Evolutionary conservation across 495 filamentous ascomycete species (phyloP), one percentile per base, ranked within the genome.

Genomic region (Barbatosphaeria neglecta): DNA sequence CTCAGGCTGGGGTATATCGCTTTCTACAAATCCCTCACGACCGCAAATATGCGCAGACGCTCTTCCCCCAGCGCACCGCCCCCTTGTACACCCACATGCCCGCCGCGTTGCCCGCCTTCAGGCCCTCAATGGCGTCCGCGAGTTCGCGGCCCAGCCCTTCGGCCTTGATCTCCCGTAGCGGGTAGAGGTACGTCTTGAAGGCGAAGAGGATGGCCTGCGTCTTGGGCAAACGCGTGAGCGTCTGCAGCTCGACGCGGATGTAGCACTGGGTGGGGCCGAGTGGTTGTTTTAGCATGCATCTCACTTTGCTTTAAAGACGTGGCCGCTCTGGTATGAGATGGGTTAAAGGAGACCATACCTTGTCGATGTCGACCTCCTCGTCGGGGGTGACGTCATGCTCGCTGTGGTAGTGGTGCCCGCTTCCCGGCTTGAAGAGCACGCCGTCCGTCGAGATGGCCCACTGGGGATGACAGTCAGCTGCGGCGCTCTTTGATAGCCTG

Each of bases 131-230:
- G 0, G 84, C 85, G 15, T 65, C 59, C 0, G 81, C 84, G 23
- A 94, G 60, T 22, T 79, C 74, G 56, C 78, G 71, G 0, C 77
- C 80, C 3, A 74, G 57, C 0, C 83, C 84, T 52, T 90, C 86
- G 6, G 68, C 75, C 61, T 81, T 86, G 48, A 95, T 72, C 16
- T 83, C 68, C 15, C 54, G 51, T 1, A 95, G 52, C 3, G 80
- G 73, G 56, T 87, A 89, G 31, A 81, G 58, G 62, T 89, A 92
- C 9, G 84, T 92, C 63, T 90, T 86, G 60, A 92, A 83, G 24
- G 69, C 76, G 60, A 93, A 90, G 1, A 90, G 66, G 8, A 90
- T 52, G 1, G 84, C 85, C 22, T 68, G 65, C 0, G 77, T 81
- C 46, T 63, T 53, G 0, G 85, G 83, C 22, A 92, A 60, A 6